Conservation (phyloP, 1,284 basidiomycete species). For the Cutaneotrichosporon sp. region DNA sequence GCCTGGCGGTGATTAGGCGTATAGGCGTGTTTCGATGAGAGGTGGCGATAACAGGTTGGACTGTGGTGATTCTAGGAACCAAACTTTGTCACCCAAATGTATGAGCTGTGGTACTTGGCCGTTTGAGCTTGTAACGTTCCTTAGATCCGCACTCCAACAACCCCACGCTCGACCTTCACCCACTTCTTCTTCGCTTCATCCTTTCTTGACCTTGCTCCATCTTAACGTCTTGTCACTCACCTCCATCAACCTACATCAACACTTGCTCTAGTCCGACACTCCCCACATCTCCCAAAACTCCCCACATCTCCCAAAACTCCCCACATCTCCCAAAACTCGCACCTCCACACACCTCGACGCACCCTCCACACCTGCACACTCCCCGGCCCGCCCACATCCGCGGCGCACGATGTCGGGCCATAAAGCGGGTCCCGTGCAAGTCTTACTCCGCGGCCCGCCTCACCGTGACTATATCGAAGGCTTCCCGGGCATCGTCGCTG, state of each 20-base stretch:
- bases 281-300: not conserved
- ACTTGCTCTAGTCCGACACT: not conserved
- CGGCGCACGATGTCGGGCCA: constrained; percentile 14
- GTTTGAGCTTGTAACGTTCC: too few species aligned
- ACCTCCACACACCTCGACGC: not conserved
- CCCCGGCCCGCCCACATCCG: not conserved
- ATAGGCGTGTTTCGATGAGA: too few species aligned
- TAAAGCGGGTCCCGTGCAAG: constrained; percentile 32
- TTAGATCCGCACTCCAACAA: too few species aligned
- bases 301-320: not conserved
- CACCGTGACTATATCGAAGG: constrained; percentile 52
- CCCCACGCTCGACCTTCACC: too few species aligned
- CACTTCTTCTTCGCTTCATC: too few species aligned
- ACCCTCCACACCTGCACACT: not conserved
- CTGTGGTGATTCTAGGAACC: too few species aligned
- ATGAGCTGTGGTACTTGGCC: too few species aligned
- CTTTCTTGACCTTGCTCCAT: too few species aligned
- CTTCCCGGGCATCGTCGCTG: constrained; percentile 46
- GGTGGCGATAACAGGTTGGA: too few species aligned
- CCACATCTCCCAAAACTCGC: not conserved
- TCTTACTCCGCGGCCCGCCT: constrained; percentile 49
- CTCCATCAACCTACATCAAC: not conserved
- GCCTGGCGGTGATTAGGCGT: too few species aligned
- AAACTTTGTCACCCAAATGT: too few species aligned
- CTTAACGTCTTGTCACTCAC: not conserved